Evolutionary conservation across 371 early-diverging fungal genomes (phyloP).

Genomic region (Mucor racemosus): DNA sequence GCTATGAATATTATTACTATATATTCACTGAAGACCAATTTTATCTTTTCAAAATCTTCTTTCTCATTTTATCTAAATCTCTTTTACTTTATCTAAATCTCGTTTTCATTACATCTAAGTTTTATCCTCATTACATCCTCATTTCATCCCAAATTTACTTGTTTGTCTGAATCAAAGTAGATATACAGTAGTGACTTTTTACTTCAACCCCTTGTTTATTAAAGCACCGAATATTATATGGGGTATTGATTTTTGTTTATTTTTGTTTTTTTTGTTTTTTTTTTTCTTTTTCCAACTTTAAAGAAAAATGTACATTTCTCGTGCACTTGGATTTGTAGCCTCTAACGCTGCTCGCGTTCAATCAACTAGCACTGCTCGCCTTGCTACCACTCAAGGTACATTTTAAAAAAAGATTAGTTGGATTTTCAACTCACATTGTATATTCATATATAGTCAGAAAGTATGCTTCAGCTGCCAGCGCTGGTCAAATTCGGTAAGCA

Average conservation of each 20-base stretch:
- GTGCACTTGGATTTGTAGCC: slow-evolving; percentile 34
- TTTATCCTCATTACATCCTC: no score
- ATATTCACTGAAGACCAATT: no score
- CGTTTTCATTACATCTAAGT: no score
- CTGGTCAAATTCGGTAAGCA: slow-evolving; percentile 55
- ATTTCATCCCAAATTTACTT: no score
- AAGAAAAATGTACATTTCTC: slow-evolving; percentile 32
- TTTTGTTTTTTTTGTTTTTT: slow-evolving; percentile 9
- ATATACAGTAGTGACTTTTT: not conserved
- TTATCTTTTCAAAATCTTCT: no score
- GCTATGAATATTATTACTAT: no score
- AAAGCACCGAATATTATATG: not conserved
- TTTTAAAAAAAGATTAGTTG: not conserved
- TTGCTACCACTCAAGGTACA: slow-evolving; percentile 30
- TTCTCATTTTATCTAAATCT: no score
- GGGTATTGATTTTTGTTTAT: slow-evolving; percentile 4
- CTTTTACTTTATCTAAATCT: no score
- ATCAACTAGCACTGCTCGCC: slow-evolving; percentile 17
- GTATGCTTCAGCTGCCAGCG: slow-evolving; percentile 41
- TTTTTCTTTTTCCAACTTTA: not conserved
- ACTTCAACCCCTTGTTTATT: slow-evolving; percentile 4
- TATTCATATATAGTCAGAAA: slow-evolving; percentile 33
- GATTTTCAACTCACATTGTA: not conserved
- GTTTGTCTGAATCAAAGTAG: no score
- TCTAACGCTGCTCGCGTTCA: slow-evolving; percentile 27